Conservation (phyloP, 495 filamentous ascomycete species). For the Filosporella fistucella region DNA sequence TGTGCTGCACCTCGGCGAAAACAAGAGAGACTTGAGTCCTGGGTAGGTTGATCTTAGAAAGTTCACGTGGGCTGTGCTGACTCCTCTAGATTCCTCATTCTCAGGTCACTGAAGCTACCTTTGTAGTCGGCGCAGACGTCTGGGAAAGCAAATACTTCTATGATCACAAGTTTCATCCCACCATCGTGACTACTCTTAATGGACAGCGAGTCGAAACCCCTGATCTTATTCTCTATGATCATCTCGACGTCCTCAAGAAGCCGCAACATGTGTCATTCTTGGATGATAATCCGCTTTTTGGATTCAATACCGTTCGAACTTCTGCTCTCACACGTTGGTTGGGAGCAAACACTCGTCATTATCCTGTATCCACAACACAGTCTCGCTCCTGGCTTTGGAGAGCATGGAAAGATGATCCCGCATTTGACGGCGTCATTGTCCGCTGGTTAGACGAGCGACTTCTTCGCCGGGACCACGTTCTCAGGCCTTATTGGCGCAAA, state of each 20-base stretch:
- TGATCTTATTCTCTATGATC: slow-evolving; percentile 54
- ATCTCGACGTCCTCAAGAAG: slow-evolving; percentile 48
- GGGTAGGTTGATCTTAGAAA: slow-evolving; percentile 24
- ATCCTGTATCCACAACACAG: slow-evolving; percentile 50
- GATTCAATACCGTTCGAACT: slow-evolving; percentile 41
- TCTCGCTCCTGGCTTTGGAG: slow-evolving; percentile 60
- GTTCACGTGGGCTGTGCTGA: background rate
- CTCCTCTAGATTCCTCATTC: slow-evolving; percentile 44
- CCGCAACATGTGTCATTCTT: slow-evolving; percentile 47
- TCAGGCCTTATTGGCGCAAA: slow-evolving; percentile 52
- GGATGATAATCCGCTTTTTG: slow-evolving; percentile 52
- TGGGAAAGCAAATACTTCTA: slow-evolving; percentile 54
- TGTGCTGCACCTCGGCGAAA: slow-evolving; percentile 49
- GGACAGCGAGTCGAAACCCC: slow-evolving; percentile 48
- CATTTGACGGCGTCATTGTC: slow-evolving; percentile 53
- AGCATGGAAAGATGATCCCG: slow-evolving; percentile 52
- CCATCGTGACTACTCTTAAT: slow-evolving; percentile 52
- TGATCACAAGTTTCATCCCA: slow-evolving; percentile 58
- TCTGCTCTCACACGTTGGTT: slow-evolving; percentile 42
- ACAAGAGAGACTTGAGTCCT: slow-evolving; percentile 48
- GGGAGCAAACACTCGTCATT: slow-evolving; percentile 40
- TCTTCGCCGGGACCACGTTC: slow-evolving; percentile 46
- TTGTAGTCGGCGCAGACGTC: slow-evolving; percentile 47
- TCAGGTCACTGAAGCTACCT: slow-evolving; percentile 54
- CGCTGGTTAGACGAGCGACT: slow-evolving; percentile 61